These are phyloP conservation scores for Crithidia sp. DNA, from an alignment of 208 protist genomes.

Conservation along the genomic window DNA sequence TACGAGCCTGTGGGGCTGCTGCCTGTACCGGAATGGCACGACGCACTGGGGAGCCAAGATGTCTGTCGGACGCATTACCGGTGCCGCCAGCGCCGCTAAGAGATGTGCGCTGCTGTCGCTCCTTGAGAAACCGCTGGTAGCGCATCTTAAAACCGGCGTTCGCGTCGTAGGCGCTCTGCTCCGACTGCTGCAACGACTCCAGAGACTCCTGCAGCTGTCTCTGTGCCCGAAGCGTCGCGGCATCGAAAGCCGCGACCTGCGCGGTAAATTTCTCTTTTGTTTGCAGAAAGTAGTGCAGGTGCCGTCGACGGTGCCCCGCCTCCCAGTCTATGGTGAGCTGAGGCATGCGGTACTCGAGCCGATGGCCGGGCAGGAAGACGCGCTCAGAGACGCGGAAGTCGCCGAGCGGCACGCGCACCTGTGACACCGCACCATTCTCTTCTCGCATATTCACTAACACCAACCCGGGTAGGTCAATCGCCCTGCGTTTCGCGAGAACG, in stretches of 20 bases:
- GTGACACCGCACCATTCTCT: no score
- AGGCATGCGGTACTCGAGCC: constrained; percentile 6
- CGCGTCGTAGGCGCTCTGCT: constrained; percentile 26
- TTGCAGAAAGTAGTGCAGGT: constrained; percentile 19
- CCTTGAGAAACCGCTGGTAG: constrained; percentile 27
- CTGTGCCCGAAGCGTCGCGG: constrained; percentile 12
- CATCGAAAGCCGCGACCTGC: constrained; percentile 17
- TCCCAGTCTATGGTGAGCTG: constrained; percentile 17
- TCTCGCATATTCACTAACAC: constrained; percentile 5
- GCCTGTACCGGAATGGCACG: no score
- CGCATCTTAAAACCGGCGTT: constrained; percentile 13
- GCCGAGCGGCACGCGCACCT: constrained; percentile 14
- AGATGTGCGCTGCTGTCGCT: constrained; percentile 8
- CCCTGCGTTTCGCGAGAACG: constrained; percentile 23
- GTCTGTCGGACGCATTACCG: no score
- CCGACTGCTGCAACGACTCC: constrained; percentile 8
- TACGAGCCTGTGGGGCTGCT: not conserved
- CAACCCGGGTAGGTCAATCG: constrained; percentile 22
- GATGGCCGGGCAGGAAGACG: not conserved
- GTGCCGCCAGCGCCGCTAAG: not conserved
- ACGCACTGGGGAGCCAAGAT: no score
- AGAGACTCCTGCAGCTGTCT: not conserved
- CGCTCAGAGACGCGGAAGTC: constrained; percentile 19
- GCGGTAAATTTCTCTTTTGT: constrained; percentile 7
- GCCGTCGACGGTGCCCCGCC: constrained; percentile 8